Percentiles rank a stretch among this genome's conserved stretches.
Evolutionary conservation across 1,284 basidiomycete species (phyloP).

Genomic region (Leucoagaricus sp.): DNA sequence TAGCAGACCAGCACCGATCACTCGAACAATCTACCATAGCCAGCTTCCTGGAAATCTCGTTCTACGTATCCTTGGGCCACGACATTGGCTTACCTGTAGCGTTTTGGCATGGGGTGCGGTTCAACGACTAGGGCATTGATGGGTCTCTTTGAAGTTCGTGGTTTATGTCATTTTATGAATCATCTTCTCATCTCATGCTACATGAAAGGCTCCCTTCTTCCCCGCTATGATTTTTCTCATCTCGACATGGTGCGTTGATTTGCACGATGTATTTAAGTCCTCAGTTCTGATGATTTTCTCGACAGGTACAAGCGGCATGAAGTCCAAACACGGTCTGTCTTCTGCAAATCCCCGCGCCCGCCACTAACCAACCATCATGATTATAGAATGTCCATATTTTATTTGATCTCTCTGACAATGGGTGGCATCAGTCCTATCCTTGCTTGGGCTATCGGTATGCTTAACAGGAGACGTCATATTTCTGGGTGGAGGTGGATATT

Average conservation of each 20-base stretch:
- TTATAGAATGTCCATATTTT: constrained; percentile 38
- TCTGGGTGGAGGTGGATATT: constrained; percentile 50
- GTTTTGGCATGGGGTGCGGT: constrained; percentile 31
- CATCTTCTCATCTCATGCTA: background rate
- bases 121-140: constrained; percentile 26
- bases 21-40: constrained; percentile 15
- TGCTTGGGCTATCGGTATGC: constrained; percentile 38
- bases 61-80: constrained; percentile 29
- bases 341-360: background rate
- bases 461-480: constrained; percentile 37
- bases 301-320: constrained; percentile 42
- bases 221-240: constrained; percentile 18
- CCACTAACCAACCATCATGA: background rate
- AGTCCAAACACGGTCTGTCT: constrained; percentile 41
- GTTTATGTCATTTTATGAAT: background rate
- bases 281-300: background rate
- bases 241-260: constrained; percentile 13
- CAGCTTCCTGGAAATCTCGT: constrained; percentile 33
- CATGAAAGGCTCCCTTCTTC: constrained; percentile 19
- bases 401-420: constrained; percentile 38
- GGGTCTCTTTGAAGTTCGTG: constrained; percentile 27
- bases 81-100: constrained; percentile 29
- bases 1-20: background rate
- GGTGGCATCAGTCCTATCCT: constrained; percentile 43
- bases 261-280: background rate